Evolutionary conservation across 2,329 filamentous ascomycete genomes (phyloP).

Genomic region (Magnaporthiopsis incrustans): DNA sequence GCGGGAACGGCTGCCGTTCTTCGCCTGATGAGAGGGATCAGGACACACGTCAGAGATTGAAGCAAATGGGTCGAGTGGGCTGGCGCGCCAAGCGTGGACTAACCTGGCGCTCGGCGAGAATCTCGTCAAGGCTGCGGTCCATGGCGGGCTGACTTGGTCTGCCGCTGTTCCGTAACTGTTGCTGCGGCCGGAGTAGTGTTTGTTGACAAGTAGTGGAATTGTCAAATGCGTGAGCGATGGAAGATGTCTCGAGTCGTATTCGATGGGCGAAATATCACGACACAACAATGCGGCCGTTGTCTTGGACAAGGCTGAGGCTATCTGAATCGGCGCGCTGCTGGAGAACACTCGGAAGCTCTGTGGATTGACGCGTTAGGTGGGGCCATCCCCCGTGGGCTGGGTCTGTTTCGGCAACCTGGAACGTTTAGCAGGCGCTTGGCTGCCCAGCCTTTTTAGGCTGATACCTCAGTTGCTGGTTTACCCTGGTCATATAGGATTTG

Average conservation of each 20-base stretch:
- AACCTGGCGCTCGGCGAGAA: slow-evolving; percentile 39
- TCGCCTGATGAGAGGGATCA: slow-evolving; percentile 2
- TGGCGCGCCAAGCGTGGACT: slow-evolving; percentile 9
- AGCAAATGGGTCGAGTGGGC: slow-evolving; percentile 9
- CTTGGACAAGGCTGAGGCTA: not conserved
- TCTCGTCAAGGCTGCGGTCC: slow-evolving; percentile 49
- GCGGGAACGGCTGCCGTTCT: slow-evolving; percentile 20
- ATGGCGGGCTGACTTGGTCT: slow-evolving; percentile 20
- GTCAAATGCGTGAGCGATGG: not conserved
- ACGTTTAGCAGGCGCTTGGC: not conserved
- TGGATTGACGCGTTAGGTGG: not conserved
- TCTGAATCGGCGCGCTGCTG: not conserved
- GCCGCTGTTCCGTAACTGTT: not conserved
- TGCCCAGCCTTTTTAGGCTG: not conserved
- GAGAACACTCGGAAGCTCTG: not conserved
- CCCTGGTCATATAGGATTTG: not conserved
- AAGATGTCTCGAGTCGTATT: not conserved
- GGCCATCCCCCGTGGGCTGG: not conserved
- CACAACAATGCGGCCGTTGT: not conserved
- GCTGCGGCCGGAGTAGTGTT: not conserved
- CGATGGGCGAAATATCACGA: not conserved
- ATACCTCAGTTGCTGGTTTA: too few relatives aligned
- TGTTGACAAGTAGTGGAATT: not conserved
- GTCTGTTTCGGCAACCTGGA: not conserved
- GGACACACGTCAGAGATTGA: not conserved